Base-by-base conservation (phyloP, 2,329 filamentous ascomycete genomes). In the Cladophialophora chaetospira region DNA sequence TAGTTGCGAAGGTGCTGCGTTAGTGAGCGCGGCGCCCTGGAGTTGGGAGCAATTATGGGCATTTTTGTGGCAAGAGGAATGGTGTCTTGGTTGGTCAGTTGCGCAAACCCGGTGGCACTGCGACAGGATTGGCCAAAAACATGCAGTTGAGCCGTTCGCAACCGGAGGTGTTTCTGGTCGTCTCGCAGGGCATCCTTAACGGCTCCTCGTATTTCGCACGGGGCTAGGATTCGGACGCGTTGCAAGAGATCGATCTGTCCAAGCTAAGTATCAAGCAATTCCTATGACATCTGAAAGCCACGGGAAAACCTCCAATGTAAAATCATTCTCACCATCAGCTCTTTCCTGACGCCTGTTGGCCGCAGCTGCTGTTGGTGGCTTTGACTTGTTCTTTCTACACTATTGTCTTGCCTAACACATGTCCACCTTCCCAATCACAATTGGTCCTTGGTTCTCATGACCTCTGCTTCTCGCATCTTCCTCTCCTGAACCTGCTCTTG, bases 1-100 rank as follows among this genome's bases (percentile, higher is more conserved):
- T 47, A 5, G 33, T 21, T n/a, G 3, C 29, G 11, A 35, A 19
- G 42, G 13, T 53, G 4, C 19, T 42, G 31, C 17, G 11, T 44
- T 54, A 25, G 13, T 53, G 38, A 58, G 55, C 55, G 50, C 31
- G 55, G 55, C 26, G 55, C 38, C 33, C 25, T 15, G 55, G 35
- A 47, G 50, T 48, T n/a, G n/a, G n/a, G n/a, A 25, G 48, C 35
- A 48, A 29, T 44, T 29, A 23, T 45, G 11, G 23, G 21, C n/a
- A 26, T 45, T 19, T 40, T 10, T 40, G 15, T 11, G 5, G 17
- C 13, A 4, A 15, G 23, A 3, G 9, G 36, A 3, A 21, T 15
- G 15, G 15, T 11, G 17, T 15, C 23, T 15, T 4, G 4, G 2
- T 21, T 2, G n/a, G 6, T 40, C n/a, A n/a, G n/a, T n/a, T n/a